Percentiles rank a stretch among this genome's conserved stretches.
Conservation (phyloP, 768 basidiomycete species). For the Lactifluus pinguis region DNA sequence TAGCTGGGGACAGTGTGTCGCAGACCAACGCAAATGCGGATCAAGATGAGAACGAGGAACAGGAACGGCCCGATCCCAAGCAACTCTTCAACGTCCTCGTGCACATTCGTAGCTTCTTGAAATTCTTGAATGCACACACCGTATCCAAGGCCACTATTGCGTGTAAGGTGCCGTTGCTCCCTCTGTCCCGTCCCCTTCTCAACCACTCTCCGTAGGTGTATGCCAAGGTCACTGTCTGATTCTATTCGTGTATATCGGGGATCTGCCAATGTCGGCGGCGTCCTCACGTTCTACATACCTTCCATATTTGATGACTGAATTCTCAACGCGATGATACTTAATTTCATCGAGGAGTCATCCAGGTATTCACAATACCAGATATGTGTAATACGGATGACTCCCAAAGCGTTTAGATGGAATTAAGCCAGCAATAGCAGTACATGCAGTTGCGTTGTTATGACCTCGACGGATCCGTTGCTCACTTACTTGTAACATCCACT, state of each 20-base stretch:
- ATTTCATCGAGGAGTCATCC: not conserved
- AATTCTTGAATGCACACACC: constrained; percentile 72
- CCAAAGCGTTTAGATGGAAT: too few relatives aligned
- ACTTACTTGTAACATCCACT: not conserved
- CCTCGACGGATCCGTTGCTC: not conserved
- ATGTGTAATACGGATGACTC: not conserved
- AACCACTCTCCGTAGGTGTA: constrained; percentile 41
- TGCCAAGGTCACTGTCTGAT: constrained; percentile 80
- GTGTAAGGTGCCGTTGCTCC: constrained; percentile 39
- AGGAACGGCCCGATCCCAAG: constrained; percentile 39
- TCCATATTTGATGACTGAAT: constrained; percentile 52
- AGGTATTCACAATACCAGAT: too few relatives aligned
- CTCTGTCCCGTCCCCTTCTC: not conserved
- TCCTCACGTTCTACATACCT: constrained; percentile 84
- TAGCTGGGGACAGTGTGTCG: constrained; percentile 20
- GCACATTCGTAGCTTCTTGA: constrained; percentile 65
- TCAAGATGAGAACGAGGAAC: constrained; percentile 29
- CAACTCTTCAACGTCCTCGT: constrained; percentile 58
- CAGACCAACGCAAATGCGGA: constrained; percentile 19
- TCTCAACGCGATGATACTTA: too few relatives aligned
- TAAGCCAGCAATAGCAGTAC: not conserved
- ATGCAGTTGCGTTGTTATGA: not conserved
- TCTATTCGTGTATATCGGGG: constrained; percentile 83
- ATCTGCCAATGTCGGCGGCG: constrained; percentile 72
- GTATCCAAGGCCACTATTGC: constrained; percentile 81